Evolutionary conservation across 257 asterid genomes (phyloP), one percentile per base, ranked within the genome.

Genomic region (Scutellaria minor): DNA sequence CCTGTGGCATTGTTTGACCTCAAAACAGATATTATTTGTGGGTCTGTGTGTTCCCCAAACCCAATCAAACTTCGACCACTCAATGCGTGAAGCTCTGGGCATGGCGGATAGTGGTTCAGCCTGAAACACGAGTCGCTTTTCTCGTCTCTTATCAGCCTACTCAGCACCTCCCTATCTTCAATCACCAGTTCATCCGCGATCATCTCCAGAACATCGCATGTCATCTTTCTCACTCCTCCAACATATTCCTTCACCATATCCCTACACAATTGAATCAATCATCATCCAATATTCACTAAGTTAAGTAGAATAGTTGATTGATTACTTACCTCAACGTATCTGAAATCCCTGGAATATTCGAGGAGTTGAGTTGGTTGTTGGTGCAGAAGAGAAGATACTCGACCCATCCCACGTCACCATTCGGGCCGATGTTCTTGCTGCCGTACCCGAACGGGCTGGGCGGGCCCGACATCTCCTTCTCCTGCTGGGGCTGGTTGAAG

Each of bases 31-130:
- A 85, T 74, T 8, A 85, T 77, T 50, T 85, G 90, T 6, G 90
- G 90, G 83, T 85, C 90, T 1, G 90, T 85, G 69, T 85, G 90
- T 18, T 83, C 92, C 7, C 92, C 92, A 15, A 87, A 84, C 6
- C 92, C 90, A 13, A 85, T 50, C 46, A 83, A 48, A 58, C 72
- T 77, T 35, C 77, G 78, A 11, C 83, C 83, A 20, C 75, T 68
- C 83, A 75, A 60, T 44, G 82, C 82, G 27, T 72, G 81, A 2
- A 76, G 68, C 40, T 75, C 81, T 6, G 86, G 83, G n/a, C 88
- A 79, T 7, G 87, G 55, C 9, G 92, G 92, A 52, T 87, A 87
- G 66, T 81, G 85, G 73, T 87, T 87, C 8, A 87, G 57, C 77
- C 92, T 63, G n/a, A 87, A 79, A 14, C 79, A 77, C 0, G 84